phyloP scores from a whole-genome alignment of 1,139 yeast genomes.

The Maudiozyma humilis region DNA sequence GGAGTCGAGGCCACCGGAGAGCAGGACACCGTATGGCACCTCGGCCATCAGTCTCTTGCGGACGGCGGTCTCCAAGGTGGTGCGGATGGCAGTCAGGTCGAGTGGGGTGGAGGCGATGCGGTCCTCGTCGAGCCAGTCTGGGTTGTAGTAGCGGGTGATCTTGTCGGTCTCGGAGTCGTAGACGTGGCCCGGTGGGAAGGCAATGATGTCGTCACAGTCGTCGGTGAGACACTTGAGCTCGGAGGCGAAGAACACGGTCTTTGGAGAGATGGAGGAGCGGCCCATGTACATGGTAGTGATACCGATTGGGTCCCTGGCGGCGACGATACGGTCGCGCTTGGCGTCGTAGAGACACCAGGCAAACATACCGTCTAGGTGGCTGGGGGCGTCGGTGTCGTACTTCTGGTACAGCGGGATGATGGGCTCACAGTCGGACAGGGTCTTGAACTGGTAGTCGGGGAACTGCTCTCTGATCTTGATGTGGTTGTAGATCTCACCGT shows the following conservation, averaged over 20 bases:
- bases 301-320: constrained; percentile 98
- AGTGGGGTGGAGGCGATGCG: constrained; percentile 67
- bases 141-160: constrained; percentile 79
- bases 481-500: constrained; percentile 98
- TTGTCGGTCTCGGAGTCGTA: constrained; percentile 87
- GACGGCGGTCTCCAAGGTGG: constrained; percentile 82
- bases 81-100: constrained; percentile 65
- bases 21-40: constrained; percentile 93
- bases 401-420: constrained; percentile 86
- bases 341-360: constrained; percentile 90
- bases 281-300: constrained; percentile 96
- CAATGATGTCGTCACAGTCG: constrained; percentile 84
- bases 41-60: constrained; percentile 99
- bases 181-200: constrained; percentile 98
- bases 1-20: constrained; percentile 95
- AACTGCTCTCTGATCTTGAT: constrained; percentile 74
- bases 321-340: constrained; percentile 74
- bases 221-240: constrained; percentile 90
- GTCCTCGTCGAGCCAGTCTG: constrained; percentile 86
- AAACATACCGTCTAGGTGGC: constrained; percentile 93
- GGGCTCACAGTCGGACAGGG: constrained; percentile 93
- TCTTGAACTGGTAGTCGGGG: constrained; percentile 65
- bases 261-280: constrained; percentile 58
- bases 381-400: constrained; percentile 85
- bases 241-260: constrained; percentile 80